Percentiles rank a stretch among this genome's conserved stretches.
These are phyloP conservation scores for Emmonsiellopsis sp. DNA, from an alignment of 2,329 filamentous ascomycete genomes.

Conservation along the genomic window DNA sequence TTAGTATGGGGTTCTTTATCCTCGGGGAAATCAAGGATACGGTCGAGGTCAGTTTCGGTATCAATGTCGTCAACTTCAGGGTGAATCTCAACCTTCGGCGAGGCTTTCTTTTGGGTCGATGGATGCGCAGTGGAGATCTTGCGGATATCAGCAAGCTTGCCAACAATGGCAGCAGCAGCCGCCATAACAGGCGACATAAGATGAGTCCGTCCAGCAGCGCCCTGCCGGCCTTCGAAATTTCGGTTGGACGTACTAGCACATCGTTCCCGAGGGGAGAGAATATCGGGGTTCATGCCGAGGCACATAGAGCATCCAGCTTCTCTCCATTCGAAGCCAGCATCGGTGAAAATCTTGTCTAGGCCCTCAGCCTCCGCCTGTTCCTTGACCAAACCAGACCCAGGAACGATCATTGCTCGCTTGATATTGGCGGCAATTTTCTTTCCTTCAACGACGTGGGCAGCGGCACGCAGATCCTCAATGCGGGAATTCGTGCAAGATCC, in stretches of 20 bases:
- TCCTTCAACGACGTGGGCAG: constrained; percentile 77
- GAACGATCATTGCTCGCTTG: constrained; percentile 92
- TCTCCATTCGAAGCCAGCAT: constrained; percentile 95
- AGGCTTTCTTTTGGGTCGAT: constrained; percentile 41
- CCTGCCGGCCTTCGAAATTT: constrained; percentile 95
- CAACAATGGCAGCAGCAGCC: constrained; percentile 78
- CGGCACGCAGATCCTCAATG: constrained; percentile 88
- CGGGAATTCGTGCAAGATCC: constrained; percentile 96
- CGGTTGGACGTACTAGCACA: constrained; percentile 95
- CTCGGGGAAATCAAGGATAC: constrained; percentile 52
- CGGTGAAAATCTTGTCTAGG: constrained; percentile 81
- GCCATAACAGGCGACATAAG: constrained; percentile 97
- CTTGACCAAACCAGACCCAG: constrained; percentile 91
- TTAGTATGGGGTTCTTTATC: constrained; percentile 60
- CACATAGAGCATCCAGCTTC: constrained; percentile 99
- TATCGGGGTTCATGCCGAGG: constrained; percentile 98
- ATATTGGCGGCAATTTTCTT: constrained; percentile 80
- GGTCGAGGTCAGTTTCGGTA: constrained; percentile 55
- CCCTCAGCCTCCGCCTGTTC: constrained; percentile 83
- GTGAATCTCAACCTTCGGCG: constrained; percentile 51
- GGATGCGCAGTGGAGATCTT: constrained; percentile 53
- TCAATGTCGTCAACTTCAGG: constrained; percentile 50
- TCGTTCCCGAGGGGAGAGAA: constrained; percentile 81
- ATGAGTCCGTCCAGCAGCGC: constrained; percentile 82
- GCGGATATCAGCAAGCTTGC: constrained; percentile 86